These are phyloP conservation scores for Aspergillus mulundensis DNA, from an alignment of 495 filamentous ascomycete genomes.

Conservation along the genomic window DNA sequence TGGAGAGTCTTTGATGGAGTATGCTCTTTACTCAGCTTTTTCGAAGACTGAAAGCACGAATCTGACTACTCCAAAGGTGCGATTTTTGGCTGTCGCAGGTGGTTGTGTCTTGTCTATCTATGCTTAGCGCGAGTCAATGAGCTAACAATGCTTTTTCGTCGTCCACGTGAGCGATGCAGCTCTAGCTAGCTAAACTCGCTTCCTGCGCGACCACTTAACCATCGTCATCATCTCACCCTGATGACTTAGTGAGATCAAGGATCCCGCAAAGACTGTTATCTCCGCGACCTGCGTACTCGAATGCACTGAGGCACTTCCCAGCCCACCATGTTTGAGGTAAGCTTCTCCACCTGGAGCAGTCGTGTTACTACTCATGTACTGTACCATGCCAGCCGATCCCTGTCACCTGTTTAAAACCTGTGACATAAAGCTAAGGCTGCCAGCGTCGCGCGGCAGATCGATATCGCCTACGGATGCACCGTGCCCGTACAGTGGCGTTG, in stretches of 20 bases:
- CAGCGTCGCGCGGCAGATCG: slow-evolving; percentile 47
- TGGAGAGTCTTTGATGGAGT: too few species aligned
- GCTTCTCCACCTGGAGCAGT: slow-evolving; percentile 10
- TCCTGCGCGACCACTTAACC: neutral
- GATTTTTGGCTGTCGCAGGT: neutral
- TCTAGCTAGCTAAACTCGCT: neutral
- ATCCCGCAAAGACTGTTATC: neutral
- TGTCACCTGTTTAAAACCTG: neutral
- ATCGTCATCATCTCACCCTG: neutral
- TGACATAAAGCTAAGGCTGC: neutral
- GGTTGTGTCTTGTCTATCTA: neutral
- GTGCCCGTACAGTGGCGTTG: slow-evolving; percentile 77
- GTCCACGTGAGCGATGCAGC: slow-evolving; percentile 22
- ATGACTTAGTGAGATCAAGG: neutral
- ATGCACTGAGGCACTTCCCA: neutral
- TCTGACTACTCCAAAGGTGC: neutral
- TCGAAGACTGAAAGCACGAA: neutral
- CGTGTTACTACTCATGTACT: neutral
- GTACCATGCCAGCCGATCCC: neutral
- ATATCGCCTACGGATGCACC: slow-evolving; percentile 68
- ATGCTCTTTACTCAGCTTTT: neutral
- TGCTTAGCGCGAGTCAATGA: neutral
- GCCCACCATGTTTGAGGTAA: slow-evolving; percentile 34
- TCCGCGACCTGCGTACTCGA: neutral
- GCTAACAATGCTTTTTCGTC: neutral